Evolutionary conservation across 495 filamentous ascomycete genomes (phyloP).

Genomic region (Chaetomium cochliodes): DNA sequence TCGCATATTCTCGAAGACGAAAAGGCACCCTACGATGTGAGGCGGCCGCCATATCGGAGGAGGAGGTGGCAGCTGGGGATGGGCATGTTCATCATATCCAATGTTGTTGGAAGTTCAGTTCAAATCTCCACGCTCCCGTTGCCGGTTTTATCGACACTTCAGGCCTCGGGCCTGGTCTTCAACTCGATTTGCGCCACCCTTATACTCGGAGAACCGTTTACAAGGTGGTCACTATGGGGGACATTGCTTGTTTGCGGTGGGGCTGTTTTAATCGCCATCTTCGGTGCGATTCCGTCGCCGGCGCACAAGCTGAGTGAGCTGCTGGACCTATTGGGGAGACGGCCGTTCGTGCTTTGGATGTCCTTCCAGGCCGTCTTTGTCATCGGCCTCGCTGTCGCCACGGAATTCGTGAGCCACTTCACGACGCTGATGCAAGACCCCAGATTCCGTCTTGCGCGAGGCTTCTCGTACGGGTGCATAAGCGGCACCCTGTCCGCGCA

Average conservation of each 20-base stretch:
- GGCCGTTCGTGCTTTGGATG: constrained; percentile 91
- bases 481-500: constrained; percentile 95
- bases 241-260: constrained; percentile 84
- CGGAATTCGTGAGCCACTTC: constrained; percentile 55
- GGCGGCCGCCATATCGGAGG: constrained; percentile 83
- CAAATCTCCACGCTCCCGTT: constrained; percentile 96
- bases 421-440: constrained; percentile 52
- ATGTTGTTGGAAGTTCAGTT: constrained; percentile 90
- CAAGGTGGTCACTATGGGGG: constrained; percentile 81
- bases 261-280: constrained; percentile 85
- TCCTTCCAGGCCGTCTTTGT: constrained; percentile 70
- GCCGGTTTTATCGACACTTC: constrained; percentile 90
- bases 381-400: constrained; percentile 60
- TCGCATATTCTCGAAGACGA: constrained; percentile 97
- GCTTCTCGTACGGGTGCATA: constrained; percentile 83
- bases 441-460: constrained; percentile 75
- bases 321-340: constrained; percentile 67
- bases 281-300: constrained; percentile 93
- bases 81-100: constrained; percentile 93
- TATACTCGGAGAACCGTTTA: constrained; percentile 92
- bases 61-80: constrained; percentile 98
- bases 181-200: constrained; percentile 96
- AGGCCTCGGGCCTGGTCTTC: constrained; percentile 95
- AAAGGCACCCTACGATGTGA: constrained; percentile 72
- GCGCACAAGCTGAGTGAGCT: constrained; percentile 85